Conservation (phyloP, 2,329 filamentous ascomycete genomes). For the Penicillium glabrum region DNA sequence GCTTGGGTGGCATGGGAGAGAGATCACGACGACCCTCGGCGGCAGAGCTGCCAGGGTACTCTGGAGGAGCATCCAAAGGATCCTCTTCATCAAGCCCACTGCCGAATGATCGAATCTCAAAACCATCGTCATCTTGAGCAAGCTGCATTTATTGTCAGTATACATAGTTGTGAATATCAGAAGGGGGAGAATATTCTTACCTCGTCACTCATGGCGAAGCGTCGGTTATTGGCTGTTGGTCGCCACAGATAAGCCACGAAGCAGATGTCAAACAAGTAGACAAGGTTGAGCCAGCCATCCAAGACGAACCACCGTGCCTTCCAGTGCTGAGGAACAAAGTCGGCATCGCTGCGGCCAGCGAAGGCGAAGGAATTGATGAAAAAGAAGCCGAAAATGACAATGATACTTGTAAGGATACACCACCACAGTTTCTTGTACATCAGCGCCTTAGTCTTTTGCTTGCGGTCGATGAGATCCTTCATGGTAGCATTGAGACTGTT, state of each 20-base stretch:
- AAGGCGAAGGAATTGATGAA: conserved; percentile 98
- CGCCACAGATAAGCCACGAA: conserved; percentile 96
- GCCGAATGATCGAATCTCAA: conserved; percentile 91
- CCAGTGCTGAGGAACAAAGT: conserved; percentile 96
- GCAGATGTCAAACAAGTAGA: conserved; percentile 89
- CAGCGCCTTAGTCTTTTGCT: conserved; percentile 85
- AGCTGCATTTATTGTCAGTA: conserved; percentile 55
- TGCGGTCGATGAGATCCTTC: conserved; percentile 91
- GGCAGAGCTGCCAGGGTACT: conserved; percentile 32
- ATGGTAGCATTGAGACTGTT: conserved; percentile 93
- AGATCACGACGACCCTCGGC: conserved; percentile 35
- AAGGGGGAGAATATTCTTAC: conserved; percentile 41
- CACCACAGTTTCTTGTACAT: conserved; percentile 99
- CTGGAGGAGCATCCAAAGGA: conserved; percentile 37
- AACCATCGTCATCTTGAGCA: conserved; percentile 96
- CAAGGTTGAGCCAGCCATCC: conserved; percentile 94
- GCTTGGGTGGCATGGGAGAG: conserved; percentile 50
- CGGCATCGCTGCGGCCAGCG: conserved; percentile 76
- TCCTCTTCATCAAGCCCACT: conserved; percentile 69
- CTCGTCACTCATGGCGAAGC: conserved; percentile 99
- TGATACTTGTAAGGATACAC: conserved; percentile 87
- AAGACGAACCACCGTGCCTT: conserved; percentile 96
- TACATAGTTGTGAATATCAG: neutral
- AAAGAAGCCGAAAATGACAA: conserved; percentile 97
- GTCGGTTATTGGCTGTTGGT: conserved; percentile 91